Evolutionary conservation across 768 basidiomycete species (phyloP).

Genomic region (Naematelia aurantialba): DNA sequence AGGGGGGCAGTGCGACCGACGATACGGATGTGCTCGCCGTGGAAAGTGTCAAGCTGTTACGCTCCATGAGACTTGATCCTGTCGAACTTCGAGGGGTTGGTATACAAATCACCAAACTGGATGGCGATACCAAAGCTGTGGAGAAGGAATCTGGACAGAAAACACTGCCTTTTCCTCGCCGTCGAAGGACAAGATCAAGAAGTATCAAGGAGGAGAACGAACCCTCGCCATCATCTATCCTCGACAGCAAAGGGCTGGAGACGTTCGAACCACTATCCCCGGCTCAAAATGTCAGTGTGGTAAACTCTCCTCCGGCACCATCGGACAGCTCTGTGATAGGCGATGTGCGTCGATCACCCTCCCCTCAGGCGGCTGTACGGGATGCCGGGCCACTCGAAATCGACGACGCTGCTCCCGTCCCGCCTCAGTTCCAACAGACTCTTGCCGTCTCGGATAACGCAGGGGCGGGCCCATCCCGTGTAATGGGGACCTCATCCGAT

Average conservation of each 20-base stretch:
- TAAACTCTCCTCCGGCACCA: too few species aligned
- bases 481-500: constrained; percentile 16
- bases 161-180: constrained; percentile 57
- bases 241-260: constrained; percentile 1
- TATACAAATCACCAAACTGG: constrained; percentile 84
- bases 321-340: too few species aligned
- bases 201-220: constrained; percentile 2
- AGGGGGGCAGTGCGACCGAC: constrained; percentile 67
- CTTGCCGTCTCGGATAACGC: neutral
- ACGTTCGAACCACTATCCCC: too few species aligned
- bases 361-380: too few species aligned
- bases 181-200: constrained; percentile 2
- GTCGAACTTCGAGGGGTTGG: constrained; percentile 87
- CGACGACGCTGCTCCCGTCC: neutral
- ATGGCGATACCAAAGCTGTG: constrained; percentile 53
- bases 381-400: neutral
- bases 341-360: too few species aligned
- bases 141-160: constrained; percentile 58
- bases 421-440: too few species aligned
- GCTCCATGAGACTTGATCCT: constrained; percentile 71
- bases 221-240: neutral
- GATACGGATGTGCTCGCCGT: constrained; percentile 69
- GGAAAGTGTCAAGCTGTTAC: constrained; percentile 70
- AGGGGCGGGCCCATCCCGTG: constrained; percentile 19
- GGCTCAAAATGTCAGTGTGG: too few species aligned